Conservation (phyloP, 768 basidiomycete genomes). For the Lentinus brumalis region DNA sequence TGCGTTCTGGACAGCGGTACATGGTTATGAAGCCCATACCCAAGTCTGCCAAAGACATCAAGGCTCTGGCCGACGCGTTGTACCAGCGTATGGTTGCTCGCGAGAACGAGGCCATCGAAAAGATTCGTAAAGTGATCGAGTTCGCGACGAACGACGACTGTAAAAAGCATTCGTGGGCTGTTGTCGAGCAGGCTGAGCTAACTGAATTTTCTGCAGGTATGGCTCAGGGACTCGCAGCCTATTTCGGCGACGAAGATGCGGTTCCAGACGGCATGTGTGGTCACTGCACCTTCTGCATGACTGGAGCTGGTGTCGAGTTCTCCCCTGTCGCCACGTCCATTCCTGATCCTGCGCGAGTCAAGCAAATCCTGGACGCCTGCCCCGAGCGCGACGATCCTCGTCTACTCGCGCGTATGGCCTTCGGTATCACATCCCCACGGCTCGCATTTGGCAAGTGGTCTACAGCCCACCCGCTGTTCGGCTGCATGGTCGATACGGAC, state of each 20-base stretch:
- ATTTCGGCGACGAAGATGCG: slow-evolving; percentile 46
- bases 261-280: slow-evolving; percentile 44
- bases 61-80: slow-evolving; percentile 35
- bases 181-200: not conserved
- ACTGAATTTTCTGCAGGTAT: slow-evolving; percentile 35
- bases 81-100: slow-evolving; percentile 40
- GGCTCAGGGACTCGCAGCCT: slow-evolving; percentile 41
- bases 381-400: slow-evolving; percentile 50
- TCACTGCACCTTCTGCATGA: slow-evolving; percentile 45
- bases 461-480: slow-evolving; percentile 43
- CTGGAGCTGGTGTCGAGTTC: slow-evolving; percentile 37
- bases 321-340: slow-evolving; percentile 20
- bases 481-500: slow-evolving; percentile 42
- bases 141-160: slow-evolving; percentile 43
- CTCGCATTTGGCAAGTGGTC: slow-evolving; percentile 45
- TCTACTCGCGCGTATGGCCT: slow-evolving; percentile 52
- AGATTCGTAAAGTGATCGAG: slow-evolving; percentile 41
- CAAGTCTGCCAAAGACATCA: slow-evolving; percentile 33
- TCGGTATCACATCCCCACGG: slow-evolving; percentile 49
- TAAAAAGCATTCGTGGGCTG: slow-evolving; percentile 17
- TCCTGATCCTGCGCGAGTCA: slow-evolving; percentile 34
- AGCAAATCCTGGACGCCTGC: slow-evolving; percentile 43
- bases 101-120: slow-evolving; percentile 45
- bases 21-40: slow-evolving; percentile 39
- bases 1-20: slow-evolving; percentile 35